Evolutionary conservation across 2,329 filamentous ascomycete genomes (phyloP), one percentile per base, ranked within the genome.

Genomic region (Pyricularia pennisetigena): DNA sequence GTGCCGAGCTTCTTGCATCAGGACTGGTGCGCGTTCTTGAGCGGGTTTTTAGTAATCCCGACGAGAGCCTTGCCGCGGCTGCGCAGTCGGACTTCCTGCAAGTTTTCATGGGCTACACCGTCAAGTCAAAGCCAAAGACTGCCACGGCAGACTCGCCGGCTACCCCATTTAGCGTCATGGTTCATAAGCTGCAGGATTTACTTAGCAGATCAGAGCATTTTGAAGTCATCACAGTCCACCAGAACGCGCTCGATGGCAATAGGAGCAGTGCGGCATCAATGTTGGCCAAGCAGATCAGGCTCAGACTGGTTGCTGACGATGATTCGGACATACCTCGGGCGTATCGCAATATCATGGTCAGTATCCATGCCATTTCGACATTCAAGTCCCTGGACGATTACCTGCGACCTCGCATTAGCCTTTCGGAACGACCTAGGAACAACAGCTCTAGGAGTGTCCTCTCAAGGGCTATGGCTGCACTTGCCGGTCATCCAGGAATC

Each of bases 341-440:
- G 0, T 98, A 97, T 76, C 87, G 92, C 26, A 97, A 94, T 72
- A 96, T 99, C 71, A 97, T 97, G 90, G 95, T 99, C 0, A 97
- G 93, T 0, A 99, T 99, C 69, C 95, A 99, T 77, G 95, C 95
- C 20, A 98, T 99, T 74, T 94, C 95, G 2, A 98, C 94, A 0
- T 98, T 99, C 82, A 98, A 97, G 77, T 92, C 94, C 0, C 81
- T 99, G 28, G 95, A 98, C 75, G 95, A 99, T 76, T 99, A 98
- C 77, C 83, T 99, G 62, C 89, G 95, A 54, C 95, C 95, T 8
- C 87, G 94, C 70, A 97, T 99, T 69, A 93, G 85, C 73, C 77
- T 95, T 16, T 88, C 91, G 3, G 93, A 97, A 71, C 87, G 92
- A 24, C 87, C 91, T 14, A 85, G 90, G 80, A 76, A 90, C 82